A percentile compares a stretch with the other conserved stretches of the same genome.
Conservation (phyloP, 2,329 filamentous ascomycete genomes). For the Akanthomyces uredinophilus region DNA sequence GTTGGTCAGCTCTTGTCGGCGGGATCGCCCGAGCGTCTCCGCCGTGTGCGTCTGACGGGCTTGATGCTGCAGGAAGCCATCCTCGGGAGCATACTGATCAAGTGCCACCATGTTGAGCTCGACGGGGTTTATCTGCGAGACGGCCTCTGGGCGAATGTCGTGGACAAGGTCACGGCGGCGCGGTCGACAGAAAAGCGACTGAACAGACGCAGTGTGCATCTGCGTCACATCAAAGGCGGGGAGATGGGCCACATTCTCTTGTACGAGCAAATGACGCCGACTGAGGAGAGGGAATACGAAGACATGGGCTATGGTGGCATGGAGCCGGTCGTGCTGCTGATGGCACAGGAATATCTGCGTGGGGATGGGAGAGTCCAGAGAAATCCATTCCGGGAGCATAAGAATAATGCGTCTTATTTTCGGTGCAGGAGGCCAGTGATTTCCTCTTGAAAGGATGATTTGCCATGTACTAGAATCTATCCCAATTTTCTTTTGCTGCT, state of each 20-base stretch:
- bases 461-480: no score
- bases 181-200: no score
- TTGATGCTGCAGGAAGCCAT: background rate
- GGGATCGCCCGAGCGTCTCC: conserved; percentile 25
- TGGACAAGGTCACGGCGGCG: background rate
- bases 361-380: background rate
- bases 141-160: background rate
- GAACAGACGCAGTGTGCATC: background rate
- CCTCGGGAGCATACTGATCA: background rate
- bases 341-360: background rate
- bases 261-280: background rate
- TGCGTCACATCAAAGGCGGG: background rate
- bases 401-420: background rate
- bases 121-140: background rate
- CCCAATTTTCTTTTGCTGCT: no score
- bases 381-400: conserved; percentile 1
- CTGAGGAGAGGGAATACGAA: background rate
- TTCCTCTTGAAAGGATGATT: no score
- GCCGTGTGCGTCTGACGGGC: background rate
- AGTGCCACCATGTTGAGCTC: background rate
- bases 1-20: background rate
- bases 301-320: background rate
- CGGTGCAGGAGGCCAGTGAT: background rate
- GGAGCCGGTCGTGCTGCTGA: background rate
- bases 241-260: background rate